phyloP scores from a whole-genome alignment of 1,284 basidiomycete genomes.

The Ustilago vetiveriae region DNA sequence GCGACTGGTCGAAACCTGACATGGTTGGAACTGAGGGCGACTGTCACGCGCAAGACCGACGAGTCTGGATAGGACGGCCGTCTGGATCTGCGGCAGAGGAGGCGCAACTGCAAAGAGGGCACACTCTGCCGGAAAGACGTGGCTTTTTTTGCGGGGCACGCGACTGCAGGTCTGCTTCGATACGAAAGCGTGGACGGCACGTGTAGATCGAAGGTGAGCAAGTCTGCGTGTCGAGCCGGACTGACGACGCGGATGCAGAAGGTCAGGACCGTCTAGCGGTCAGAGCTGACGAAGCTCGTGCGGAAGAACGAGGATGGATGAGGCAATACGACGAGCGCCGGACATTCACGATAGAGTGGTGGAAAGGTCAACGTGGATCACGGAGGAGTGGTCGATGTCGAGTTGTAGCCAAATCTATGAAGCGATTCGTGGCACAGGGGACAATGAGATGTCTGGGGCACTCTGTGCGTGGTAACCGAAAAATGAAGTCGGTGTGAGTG shows the following conservation, averaged over 20 bases:
- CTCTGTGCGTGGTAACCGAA: slow-evolving; percentile 5
- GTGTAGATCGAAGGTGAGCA: background rate
- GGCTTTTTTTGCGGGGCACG: background rate
- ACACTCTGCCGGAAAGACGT: background rate
- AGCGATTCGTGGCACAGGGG: background rate
- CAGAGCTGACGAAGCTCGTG: slow-evolving; percentile 17
- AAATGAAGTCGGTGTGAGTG: no score
- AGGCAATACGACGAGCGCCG: background rate
- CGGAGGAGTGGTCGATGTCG: background rate
- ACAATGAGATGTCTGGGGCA: background rate
- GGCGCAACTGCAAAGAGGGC: background rate
- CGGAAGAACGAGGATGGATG: background rate
- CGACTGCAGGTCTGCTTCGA: slow-evolving; percentile 1
- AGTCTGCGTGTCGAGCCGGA: no score
- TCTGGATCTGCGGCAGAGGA: background rate
- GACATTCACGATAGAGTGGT: slow-evolving; percentile 12
- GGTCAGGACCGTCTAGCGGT: background rate
- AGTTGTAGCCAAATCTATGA: background rate
- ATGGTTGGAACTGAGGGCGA: slow-evolving; percentile 15
- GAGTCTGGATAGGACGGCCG: background rate
- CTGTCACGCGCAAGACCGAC: background rate
- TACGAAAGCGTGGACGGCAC: background rate
- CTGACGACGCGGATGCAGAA: background rate
- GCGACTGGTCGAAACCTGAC: slow-evolving; percentile 47
- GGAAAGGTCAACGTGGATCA: background rate